phyloP scores from a whole-genome alignment of 176 grass and related monocot species.

The Carex scoparia region DNA sequence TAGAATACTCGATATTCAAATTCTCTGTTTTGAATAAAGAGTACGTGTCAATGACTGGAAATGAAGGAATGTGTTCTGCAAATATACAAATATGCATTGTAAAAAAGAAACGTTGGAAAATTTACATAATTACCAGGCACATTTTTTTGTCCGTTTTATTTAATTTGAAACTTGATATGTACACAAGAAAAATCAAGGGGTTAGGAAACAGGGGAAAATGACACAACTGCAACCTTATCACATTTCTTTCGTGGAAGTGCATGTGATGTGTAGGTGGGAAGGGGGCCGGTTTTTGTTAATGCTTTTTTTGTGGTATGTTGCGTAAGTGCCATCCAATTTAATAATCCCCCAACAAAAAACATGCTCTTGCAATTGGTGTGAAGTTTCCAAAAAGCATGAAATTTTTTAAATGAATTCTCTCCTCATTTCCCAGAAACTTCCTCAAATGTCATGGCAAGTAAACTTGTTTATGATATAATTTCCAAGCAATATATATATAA shows the following conservation, averaged over 20 bases:
- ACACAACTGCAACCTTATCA: slow-evolving; percentile 15
- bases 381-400: background rate
- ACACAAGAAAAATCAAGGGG: background rate
- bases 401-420: background rate
- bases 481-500: no score
- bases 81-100: no score
- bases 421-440: background rate
- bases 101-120: background rate
- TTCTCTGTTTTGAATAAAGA: no score
- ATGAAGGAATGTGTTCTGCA: no score
- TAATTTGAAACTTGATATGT: background rate
- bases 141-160: background rate
- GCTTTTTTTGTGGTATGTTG: background rate
- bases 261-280: slow-evolving; percentile 21
- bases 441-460: background rate
- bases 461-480: background rate
- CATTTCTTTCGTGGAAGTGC: slow-evolving; percentile 9
- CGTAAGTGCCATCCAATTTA: background rate
- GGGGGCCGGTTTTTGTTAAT: background rate
- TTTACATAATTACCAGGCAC: background rate
- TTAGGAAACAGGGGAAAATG: slow-evolving; percentile 1
- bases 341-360: slow-evolving; percentile 1
- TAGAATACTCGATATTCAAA: no score
- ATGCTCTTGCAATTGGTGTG: slow-evolving; percentile 14
- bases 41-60: no score